Percentiles rank a stretch among this genome's conserved stretches.
phyloP scores from a whole-genome alignment of 495 filamentous ascomycete species.

The Jackrogersella minutella region DNA sequence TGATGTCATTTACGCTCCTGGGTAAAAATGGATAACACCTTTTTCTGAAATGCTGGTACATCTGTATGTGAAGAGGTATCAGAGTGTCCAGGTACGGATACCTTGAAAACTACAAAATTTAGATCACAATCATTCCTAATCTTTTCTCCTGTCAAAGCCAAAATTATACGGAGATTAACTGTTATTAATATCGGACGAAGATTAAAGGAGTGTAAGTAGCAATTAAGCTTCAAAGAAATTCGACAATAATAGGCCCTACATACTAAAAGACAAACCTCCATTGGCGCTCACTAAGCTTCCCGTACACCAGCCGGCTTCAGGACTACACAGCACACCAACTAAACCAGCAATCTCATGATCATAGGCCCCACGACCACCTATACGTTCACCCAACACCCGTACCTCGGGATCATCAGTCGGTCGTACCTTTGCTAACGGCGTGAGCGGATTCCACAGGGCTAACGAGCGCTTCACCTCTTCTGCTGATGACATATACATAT shows the following conservation, averaged over 20 bases:
- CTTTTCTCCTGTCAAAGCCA: too few species aligned
- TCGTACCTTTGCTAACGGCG: conserved; percentile 64
- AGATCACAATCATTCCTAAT: too few species aligned
- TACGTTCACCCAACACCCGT: conserved; percentile 65
- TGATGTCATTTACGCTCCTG: too few species aligned
- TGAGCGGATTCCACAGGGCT: conserved; percentile 59
- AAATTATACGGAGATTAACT: too few species aligned
- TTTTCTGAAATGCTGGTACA: too few species aligned
- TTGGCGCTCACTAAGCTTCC: conserved; percentile 89
- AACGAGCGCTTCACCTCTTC: conserved; percentile 18
- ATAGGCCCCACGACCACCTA: conserved; percentile 75
- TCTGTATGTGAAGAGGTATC: too few species aligned
- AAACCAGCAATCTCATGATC: conserved; percentile 81
- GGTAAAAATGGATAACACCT: too few species aligned
- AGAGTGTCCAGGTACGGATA: too few species aligned
- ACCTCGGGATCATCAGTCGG: conserved; percentile 64
- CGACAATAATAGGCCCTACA: neutral
- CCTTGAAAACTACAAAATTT: neutral
- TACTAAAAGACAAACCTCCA: conserved; percentile 68
- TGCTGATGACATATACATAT: conserved; percentile 59
- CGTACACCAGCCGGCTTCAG: conserved; percentile 80
- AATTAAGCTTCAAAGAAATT: too few species aligned
- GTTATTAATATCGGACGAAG: too few species aligned
- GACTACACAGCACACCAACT: conserved; percentile 81
- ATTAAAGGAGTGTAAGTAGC: too few species aligned